These are phyloP conservation scores for Penicillium hesseltinei DNA, from an alignment of 2,329 filamentous ascomycete genomes.

Conservation along the genomic window DNA sequence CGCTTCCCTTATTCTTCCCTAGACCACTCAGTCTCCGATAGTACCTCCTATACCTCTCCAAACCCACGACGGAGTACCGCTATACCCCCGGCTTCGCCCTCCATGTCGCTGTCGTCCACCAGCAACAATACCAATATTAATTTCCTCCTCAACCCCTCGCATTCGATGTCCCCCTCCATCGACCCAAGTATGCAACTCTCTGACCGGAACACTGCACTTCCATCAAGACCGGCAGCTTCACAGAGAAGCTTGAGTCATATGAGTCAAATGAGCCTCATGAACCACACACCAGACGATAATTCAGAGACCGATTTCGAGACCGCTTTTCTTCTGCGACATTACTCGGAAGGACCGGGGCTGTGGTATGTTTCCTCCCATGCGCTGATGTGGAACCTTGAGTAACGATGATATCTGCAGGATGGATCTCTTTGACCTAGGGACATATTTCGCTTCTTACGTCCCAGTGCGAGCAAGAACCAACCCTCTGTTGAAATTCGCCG, in stretches of 20 bases:
- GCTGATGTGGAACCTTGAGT: background rate
- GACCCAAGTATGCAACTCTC: constrained; percentile 42
- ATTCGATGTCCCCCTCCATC: constrained; percentile 44
- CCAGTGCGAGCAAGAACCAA: constrained; percentile 56
- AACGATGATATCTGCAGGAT: constrained; percentile 32
- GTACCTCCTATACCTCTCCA: constrained; percentile 31
- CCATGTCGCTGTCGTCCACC: constrained; percentile 43
- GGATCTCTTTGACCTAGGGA: constrained; percentile 51
- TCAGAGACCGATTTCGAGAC: constrained; percentile 54
- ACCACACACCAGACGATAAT: constrained; percentile 27
- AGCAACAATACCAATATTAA: constrained; percentile 49
- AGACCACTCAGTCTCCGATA: constrained; percentile 29
- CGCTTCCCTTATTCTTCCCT: constrained; percentile 32
- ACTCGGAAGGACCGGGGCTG: constrained; percentile 58
- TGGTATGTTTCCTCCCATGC: constrained; percentile 44
- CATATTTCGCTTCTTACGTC: constrained; percentile 60
- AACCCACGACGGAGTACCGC: constrained; percentile 34
- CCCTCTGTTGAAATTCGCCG: constrained; percentile 51
- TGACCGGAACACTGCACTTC: constrained; percentile 32
- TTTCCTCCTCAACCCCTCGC: constrained; percentile 54
- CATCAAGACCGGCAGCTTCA: constrained; percentile 24
- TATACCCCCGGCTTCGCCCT: constrained; percentile 41
- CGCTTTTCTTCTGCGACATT: constrained; percentile 60
- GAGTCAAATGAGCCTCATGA: constrained; percentile 8
- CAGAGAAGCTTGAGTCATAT: constrained; percentile 22